Base-by-base conservation (phyloP, 1,139 yeast genomes). In the Spencermartinsiella ligniputridi region DNA sequence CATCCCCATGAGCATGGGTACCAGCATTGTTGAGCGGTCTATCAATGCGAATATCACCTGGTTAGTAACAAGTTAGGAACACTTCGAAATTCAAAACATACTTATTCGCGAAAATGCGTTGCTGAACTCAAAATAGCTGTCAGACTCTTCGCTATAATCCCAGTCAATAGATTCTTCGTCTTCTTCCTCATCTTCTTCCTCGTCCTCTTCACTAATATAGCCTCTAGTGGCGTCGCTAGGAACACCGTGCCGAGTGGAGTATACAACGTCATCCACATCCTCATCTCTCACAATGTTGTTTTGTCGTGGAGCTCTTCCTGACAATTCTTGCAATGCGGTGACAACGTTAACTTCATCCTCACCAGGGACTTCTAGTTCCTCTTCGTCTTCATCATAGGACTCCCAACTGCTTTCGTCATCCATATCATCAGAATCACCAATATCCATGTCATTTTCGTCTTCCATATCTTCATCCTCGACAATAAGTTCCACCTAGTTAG, bases 391-490 rank as follows among this genome's bases (percentile, higher is more conserved):
- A 20, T 55, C 63, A 41, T 49, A 53, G 1, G 57, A 54, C 35
- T 56, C 64, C 54, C 57, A 58, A 20, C 51, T 62, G 37, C 52
- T 49, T 9, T 56, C 56, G 37, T 49, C 61, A 12, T 56, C 60
- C 12, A 27, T 5, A 11, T 27, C 32, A 15, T 27, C 32, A 9
- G 32, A 27, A 9, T 61, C 70, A 9, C 58, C 69, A 21, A 61
- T 65, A 24, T 64, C 71, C 30, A 64, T 62, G 29, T 56, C 62
- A 24, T 61, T 70, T 12, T 67, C 72, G 15, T 61, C 69, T 2
- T 61, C 71, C 15, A 62, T 66, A 6, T 64, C 66, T 34, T 61
- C 69, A 15, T 55, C 62, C 36, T 56, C 58, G 27, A 52, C 57
- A 36, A 60, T 21, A 22, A 56, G 43, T 35, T 55, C 58, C 35